These are phyloP conservation scores for Tolypocladium amazonense DNA, from an alignment of 2,329 filamentous ascomycete genomes.

Conservation along the genomic window DNA sequence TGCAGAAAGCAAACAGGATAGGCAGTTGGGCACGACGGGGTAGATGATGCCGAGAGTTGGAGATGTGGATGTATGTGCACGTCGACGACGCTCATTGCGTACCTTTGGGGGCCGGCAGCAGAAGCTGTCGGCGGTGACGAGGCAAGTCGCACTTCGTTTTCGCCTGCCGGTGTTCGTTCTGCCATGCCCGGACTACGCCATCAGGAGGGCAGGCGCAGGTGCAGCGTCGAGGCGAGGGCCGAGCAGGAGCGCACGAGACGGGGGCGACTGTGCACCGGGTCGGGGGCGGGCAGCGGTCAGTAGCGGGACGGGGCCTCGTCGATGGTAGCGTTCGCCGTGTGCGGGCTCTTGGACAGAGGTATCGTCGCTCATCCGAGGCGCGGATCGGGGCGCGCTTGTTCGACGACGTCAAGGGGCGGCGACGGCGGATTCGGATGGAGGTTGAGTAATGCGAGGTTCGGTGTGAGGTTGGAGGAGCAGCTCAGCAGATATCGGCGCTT, in stretches of 20 bases:
- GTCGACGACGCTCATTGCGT: neutral
- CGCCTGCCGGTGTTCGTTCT: slow-evolving; percentile 48
- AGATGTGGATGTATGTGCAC: neutral
- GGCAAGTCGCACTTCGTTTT: slow-evolving; percentile 46
- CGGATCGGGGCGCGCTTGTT: neutral
- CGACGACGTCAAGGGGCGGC: neutral
- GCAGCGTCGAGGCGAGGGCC: slow-evolving; percentile 8
- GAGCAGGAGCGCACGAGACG: slow-evolving; percentile 4
- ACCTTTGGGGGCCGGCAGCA: slow-evolving; percentile 16
- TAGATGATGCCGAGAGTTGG: neutral
- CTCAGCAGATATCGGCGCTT: neutral
- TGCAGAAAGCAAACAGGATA: neutral
- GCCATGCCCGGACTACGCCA: slow-evolving; percentile 57
- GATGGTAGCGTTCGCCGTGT: neutral
- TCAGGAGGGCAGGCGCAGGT: slow-evolving; percentile 36
- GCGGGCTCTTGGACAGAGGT: neutral
- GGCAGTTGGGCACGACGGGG: neutral
- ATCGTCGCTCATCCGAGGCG: neutral
- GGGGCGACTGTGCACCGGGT: neutral
- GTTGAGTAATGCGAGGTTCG: neutral
- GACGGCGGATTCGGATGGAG: neutral
- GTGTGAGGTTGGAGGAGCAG: neutral
- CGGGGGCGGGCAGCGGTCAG: neutral
- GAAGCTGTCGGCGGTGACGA: slow-evolving; percentile 24
- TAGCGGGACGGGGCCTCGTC: neutral